Evolutionary conservation across 306 rosid genomes (phyloP).

Genomic region (Quillaja saponaria): DNA sequence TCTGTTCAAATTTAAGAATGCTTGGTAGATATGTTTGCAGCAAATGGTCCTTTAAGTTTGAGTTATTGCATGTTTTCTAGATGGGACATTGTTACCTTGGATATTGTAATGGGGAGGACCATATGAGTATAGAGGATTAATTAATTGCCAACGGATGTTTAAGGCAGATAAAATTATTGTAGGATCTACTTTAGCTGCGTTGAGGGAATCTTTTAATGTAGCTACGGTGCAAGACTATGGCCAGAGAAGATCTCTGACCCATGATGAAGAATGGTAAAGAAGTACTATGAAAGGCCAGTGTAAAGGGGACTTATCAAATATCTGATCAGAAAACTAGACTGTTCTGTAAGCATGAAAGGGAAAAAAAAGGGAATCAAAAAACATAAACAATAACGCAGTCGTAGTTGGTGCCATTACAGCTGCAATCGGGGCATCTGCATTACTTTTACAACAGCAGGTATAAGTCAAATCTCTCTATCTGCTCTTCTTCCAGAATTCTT

Average conservation of each 20-base stretch:
- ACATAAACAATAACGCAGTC: conserved; percentile 40
- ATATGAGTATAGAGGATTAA: conserved; percentile 32
- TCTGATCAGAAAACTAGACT: conserved; percentile 36
- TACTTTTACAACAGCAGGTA: conserved; percentile 71
- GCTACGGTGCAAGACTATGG: conserved; percentile 38
- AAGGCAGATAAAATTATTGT: conserved; percentile 49
- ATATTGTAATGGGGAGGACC: conserved; percentile 33
- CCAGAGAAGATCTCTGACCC: conserved; percentile 14
- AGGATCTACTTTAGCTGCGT: conserved; percentile 76
- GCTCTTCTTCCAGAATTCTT: conserved; percentile 6
- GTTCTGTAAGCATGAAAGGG: conserved; percentile 35
- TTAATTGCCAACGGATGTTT: conserved; percentile 39
- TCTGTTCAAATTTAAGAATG: no score
- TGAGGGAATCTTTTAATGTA: conserved; percentile 65
- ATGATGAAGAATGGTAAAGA: conserved; percentile 29
- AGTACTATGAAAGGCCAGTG: conserved; percentile 34
- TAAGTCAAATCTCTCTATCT: conserved; percentile 29
- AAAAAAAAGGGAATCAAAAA: conserved; percentile 33
- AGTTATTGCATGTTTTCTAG: no score
- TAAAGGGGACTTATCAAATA: conserved; percentile 34
- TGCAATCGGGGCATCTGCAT: conserved; percentile 91
- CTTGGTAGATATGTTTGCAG: no score
- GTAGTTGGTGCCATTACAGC: conserved; percentile 94
- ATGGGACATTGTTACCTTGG: no score
- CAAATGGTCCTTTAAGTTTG: no score